These are phyloP conservation scores for Pinus taeda DNA, from an alignment of 75 land plant genomes.

Conservation along the genomic window DNA sequence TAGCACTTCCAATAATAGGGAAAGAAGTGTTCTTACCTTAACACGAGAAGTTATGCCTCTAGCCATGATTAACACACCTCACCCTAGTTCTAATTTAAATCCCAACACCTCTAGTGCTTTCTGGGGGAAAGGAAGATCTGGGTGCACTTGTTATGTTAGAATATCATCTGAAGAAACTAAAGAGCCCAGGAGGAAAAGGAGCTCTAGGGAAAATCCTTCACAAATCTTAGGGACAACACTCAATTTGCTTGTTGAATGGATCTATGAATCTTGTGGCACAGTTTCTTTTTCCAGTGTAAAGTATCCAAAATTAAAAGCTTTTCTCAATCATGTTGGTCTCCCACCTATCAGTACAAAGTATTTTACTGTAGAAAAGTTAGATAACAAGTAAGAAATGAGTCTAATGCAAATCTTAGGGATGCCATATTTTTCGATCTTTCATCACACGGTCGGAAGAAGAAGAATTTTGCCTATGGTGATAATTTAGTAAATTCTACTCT, in stretches of 20 bases:
- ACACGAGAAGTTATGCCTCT: not conserved
- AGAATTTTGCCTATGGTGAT: slow-evolving; percentile 20
- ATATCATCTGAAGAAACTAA: slow-evolving; percentile 79
- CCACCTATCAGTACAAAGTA: slow-evolving; percentile 53
- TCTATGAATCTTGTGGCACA: slow-evolving; percentile 78
- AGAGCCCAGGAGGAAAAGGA: slow-evolving; percentile 42
- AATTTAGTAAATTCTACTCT: slow-evolving; percentile 54
- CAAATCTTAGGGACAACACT: slow-evolving; percentile 52
- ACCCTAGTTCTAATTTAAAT: not conserved
- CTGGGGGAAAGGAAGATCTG: slow-evolving; percentile 83
- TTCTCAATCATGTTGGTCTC: slow-evolving; percentile 70
- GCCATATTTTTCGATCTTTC: slow-evolving; percentile 77
- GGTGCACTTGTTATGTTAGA: slow-evolving; percentile 79
- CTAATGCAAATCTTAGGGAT: too few species aligned
- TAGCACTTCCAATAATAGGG: slow-evolving; percentile 11
- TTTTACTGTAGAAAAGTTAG: slow-evolving; percentile 43
- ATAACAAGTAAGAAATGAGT: too few species aligned
- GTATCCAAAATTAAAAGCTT: slow-evolving; percentile 82
- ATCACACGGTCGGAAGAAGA: slow-evolving; percentile 59
- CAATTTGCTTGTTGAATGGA: slow-evolving; percentile 78
- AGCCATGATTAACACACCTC: slow-evolving; percentile 2
- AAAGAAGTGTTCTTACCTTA: slow-evolving; percentile 14
- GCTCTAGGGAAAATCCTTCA: slow-evolving; percentile 40
- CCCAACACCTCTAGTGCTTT: slow-evolving; percentile 34
- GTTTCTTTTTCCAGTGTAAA: slow-evolving; percentile 70